A percentile compares a stretch with the other conserved stretches of the same genome.
These are phyloP conservation scores for Pythium oligandrum DNA, from an alignment of 352 stramenopile genomes.

Conservation along the genomic window DNA sequence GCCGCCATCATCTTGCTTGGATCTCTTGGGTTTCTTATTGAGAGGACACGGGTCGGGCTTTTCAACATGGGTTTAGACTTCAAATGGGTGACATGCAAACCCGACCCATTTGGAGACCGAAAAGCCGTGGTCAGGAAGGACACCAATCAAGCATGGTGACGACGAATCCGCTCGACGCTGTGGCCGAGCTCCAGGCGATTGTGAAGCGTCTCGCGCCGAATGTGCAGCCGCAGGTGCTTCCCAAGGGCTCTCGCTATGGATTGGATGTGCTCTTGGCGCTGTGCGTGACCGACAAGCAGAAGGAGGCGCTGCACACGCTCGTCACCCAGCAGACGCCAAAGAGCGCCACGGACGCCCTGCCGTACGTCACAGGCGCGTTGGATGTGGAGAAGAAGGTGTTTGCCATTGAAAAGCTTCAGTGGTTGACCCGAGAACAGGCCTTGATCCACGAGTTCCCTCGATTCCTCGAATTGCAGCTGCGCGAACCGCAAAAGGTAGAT, in stretches of 20 bases:
- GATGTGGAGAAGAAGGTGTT: constrained; percentile 60
- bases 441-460: constrained; percentile 68
- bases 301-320: constrained; percentile 38
- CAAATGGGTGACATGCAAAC: background rate
- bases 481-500: constrained; percentile 36
- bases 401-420: constrained; percentile 52
- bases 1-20: constrained; percentile 55
- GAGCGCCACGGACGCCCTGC: constrained; percentile 22
- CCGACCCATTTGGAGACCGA: background rate
- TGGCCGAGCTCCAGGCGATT: constrained; percentile 56
- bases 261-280: constrained; percentile 56
- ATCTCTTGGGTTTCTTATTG: background rate
- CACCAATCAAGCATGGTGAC: constrained; percentile 12
- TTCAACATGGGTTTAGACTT: background rate
- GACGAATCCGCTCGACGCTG: constrained; percentile 46
- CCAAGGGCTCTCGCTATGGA: constrained; percentile 50
- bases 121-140: background rate
- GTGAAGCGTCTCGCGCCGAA: constrained; percentile 47
- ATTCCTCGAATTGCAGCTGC: constrained; percentile 70
- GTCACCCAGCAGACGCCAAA: constrained; percentile 34
- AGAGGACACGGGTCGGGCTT: background rate
- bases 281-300: constrained; percentile 63
- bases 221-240: constrained; percentile 62
- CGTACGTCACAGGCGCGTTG: constrained; percentile 51
- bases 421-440: constrained; percentile 55